These are phyloP conservation scores for Scheffersomyces segobiensis DNA, from an alignment of 1,139 yeast genomes.

Conservation along the genomic window DNA sequence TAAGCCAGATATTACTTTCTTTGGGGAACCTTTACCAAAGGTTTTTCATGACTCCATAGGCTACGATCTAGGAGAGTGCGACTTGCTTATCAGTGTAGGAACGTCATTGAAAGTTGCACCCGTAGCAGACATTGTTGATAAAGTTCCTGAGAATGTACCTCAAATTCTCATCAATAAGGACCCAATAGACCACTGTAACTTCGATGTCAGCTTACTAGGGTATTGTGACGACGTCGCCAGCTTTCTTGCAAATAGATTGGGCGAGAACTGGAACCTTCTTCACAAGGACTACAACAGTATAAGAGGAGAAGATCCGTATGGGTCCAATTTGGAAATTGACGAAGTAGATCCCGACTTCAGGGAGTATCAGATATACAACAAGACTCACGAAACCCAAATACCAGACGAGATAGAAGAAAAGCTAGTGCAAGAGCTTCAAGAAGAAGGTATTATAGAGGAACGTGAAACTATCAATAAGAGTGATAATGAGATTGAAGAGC, in stretches of 20 bases:
- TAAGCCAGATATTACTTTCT: slow-evolving; percentile 95
- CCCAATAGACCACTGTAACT: slow-evolving; percentile 62
- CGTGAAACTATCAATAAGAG: background rate
- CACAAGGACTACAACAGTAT: slow-evolving; percentile 42
- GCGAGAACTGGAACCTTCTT: slow-evolving; percentile 59
- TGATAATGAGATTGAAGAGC: background rate
- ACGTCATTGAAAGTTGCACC: slow-evolving; percentile 96
- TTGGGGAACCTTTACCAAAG: slow-evolving; percentile 85
- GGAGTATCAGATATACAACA: slow-evolving; percentile 13
- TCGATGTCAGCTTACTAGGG: slow-evolving; percentile 80
- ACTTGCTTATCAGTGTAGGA: slow-evolving; percentile 83
- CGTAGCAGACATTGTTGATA: slow-evolving; percentile 73
- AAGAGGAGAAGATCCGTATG: slow-evolving; percentile 13
- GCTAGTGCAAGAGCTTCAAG: background rate
- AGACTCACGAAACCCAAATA: background rate
- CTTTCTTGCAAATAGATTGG: slow-evolving; percentile 49
- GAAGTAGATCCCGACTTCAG: slow-evolving; percentile 21
- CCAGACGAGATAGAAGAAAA: background rate
- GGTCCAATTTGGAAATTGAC: slow-evolving; percentile 18
- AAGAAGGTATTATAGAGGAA: background rate
- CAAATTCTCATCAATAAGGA: slow-evolving; percentile 83
- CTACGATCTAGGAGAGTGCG: slow-evolving; percentile 62
- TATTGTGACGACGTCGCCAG: slow-evolving; percentile 86
- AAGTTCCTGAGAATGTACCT: slow-evolving; percentile 69
- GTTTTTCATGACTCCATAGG: slow-evolving; percentile 64